Conservation (phyloP, 2,329 filamentous ascomycete species). For the Penicillium sp. region DNA sequence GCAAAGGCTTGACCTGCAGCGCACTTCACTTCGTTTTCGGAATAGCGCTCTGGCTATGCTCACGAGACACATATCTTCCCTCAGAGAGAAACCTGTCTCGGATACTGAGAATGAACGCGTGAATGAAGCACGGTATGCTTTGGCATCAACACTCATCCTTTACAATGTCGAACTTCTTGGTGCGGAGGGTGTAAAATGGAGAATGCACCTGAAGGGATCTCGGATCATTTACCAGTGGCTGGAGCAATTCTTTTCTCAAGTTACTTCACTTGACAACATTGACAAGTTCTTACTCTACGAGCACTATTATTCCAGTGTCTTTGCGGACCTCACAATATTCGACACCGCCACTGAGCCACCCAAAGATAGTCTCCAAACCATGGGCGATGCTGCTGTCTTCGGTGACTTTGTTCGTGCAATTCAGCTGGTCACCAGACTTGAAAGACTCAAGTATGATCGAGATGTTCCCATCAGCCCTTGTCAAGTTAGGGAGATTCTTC, state of each 20-base stretch:
- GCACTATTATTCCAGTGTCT: constrained; percentile 32
- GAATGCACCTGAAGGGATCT: constrained; percentile 30
- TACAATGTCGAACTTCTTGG: constrained; percentile 32
- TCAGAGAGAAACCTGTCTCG: constrained; percentile 5
- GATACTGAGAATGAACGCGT: not conserved
- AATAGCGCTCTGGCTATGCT: constrained; percentile 17
- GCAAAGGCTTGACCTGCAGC: constrained; percentile 8
- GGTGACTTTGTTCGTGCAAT: constrained; percentile 29
- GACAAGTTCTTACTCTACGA: constrained; percentile 26
- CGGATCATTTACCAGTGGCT: constrained; percentile 26
- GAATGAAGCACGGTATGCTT: constrained; percentile 7
- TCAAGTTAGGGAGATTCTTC: constrained; percentile 3
- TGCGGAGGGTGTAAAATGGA: constrained; percentile 25
- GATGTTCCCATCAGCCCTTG: not conserved
- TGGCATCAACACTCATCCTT: constrained; percentile 31
- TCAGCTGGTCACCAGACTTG: constrained; percentile 27
- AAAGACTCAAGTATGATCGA: constrained; percentile 19
- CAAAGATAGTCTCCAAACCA: constrained; percentile 11
- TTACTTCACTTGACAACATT: not conserved
- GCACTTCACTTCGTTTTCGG: constrained; percentile 11
- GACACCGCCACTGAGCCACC: constrained; percentile 18
- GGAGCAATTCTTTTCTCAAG: constrained; percentile 13
- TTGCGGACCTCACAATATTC: constrained; percentile 31
- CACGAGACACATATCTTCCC: constrained; percentile 8
- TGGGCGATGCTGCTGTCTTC: constrained; percentile 25